Conservation (phyloP, 495 filamentous ascomycete genomes). For the Tuber borchii region DNA sequence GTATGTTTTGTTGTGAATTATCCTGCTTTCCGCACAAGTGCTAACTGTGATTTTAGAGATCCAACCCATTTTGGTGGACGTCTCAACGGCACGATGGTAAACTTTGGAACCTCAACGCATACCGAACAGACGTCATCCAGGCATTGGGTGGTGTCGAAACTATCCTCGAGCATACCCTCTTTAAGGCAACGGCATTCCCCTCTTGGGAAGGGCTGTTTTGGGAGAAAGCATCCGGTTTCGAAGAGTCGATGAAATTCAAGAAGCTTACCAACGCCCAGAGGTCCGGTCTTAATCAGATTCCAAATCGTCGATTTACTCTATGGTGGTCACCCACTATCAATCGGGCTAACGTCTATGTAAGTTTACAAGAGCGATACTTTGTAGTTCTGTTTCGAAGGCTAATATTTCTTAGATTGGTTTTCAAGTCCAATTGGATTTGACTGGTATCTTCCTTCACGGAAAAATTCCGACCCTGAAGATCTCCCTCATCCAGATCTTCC, state of each 20-base stretch:
- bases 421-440: conserved; percentile 97
- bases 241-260: conserved; percentile 96
- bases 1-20: conserved; percentile 17
- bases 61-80: conserved; percentile 99
- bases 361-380: neutral
- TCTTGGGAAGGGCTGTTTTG: conserved; percentile 99
- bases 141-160: conserved; percentile 99
- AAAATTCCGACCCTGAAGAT: conserved; percentile 99
- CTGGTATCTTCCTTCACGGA: conserved; percentile 98
- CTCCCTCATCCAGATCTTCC: conserved; percentile 98
- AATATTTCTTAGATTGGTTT: conserved; percentile 56
- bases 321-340: conserved; percentile 93
- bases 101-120: conserved; percentile 96
- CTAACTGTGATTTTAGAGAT: conserved; percentile 54
- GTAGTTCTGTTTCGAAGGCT: neutral
- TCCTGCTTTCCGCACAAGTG: neutral
- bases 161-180: conserved; percentile 94
- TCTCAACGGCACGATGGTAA: conserved; percentile 97
- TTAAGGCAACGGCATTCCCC: conserved; percentile 97
- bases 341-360: conserved; percentile 70
- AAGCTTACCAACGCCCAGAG: conserved; percentile 98
- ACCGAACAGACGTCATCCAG: conserved; percentile 97
- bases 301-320: conserved; percentile 96
- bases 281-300: conserved; percentile 98
- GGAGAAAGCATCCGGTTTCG: conserved; percentile 79